These are phyloP conservation scores for Fallopia convolvulus DNA, from an alignment of 148 eudicot species.

Conservation along the genomic window DNA sequence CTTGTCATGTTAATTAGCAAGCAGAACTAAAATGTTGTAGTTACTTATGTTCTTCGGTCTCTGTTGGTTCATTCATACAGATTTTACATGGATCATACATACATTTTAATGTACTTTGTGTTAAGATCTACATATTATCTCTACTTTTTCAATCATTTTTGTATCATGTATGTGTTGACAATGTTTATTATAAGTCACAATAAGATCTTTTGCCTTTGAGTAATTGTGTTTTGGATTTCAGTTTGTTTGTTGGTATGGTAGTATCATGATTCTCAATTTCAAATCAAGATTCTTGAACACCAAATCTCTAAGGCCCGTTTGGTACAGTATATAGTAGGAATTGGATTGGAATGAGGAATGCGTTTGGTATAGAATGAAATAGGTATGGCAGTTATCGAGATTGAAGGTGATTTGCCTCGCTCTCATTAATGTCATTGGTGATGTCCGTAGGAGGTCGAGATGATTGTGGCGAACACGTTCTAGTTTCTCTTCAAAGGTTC, in stretches of 20 bases:
- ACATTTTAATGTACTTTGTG: neutral
- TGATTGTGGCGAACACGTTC: too few relatives aligned
- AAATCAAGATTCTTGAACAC: neutral
- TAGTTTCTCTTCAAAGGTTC: too few relatives aligned
- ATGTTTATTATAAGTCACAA: slow-evolving; percentile 3
- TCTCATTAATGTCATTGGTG: too few relatives aligned
- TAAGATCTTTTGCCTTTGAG: neutral
- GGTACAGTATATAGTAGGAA: too few relatives aligned
- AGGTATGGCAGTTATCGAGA: too few relatives aligned
- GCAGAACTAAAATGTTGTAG: neutral
- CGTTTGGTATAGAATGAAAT: too few relatives aligned
- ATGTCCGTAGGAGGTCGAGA: too few relatives aligned
- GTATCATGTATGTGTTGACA: neutral
- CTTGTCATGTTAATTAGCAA: neutral
- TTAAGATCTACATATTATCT: neutral
- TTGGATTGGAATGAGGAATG: too few relatives aligned
- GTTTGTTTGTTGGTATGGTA: neutral
- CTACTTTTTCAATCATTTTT: neutral
- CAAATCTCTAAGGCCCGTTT: too few relatives aligned
- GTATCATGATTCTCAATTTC: neutral
- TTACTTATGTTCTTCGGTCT: too few relatives aligned
- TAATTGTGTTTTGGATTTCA: neutral
- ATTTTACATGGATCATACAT: neutral
- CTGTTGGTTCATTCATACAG: neutral
- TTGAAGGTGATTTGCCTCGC: too few relatives aligned